These are phyloP conservation scores for Vigna nakashimae DNA, from an alignment of 306 rosid genomes.

Conservation along the genomic window DNA sequence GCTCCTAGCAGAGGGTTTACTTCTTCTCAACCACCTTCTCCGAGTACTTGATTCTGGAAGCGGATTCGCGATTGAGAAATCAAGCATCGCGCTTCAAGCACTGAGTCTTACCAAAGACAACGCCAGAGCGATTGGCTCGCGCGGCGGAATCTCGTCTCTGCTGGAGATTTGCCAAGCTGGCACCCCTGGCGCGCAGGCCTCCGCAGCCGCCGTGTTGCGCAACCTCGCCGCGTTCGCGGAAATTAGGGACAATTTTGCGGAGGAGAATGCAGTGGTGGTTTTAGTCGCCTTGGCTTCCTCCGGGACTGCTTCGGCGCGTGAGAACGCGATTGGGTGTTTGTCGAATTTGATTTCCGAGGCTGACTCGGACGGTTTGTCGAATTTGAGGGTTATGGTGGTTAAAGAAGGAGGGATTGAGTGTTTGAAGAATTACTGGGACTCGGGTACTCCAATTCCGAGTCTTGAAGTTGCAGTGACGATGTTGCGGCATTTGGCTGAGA, in stretches of 20 bases:
- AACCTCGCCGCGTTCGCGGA: slow-evolving; percentile 69
- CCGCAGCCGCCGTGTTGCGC: slow-evolving; percentile 80
- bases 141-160: slow-evolving; percentile 91
- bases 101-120: slow-evolving; percentile 74
- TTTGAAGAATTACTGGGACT: slow-evolving; percentile 86
- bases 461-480: slow-evolving; percentile 78
- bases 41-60: slow-evolving; percentile 85
- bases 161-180: slow-evolving; percentile 89
- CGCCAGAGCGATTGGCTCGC: slow-evolving; percentile 81
- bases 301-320: slow-evolving; percentile 75
- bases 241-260: slow-evolving; percentile 68
- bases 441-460: slow-evolving; percentile 52
- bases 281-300: slow-evolving; percentile 71
- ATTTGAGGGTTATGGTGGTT: slow-evolving; percentile 52
- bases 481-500: slow-evolving; percentile 65
- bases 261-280: slow-evolving; percentile 74
- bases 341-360: slow-evolving; percentile 68
- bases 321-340: slow-evolving; percentile 81
- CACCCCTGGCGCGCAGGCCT: slow-evolving; percentile 87
- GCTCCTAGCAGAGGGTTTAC: slow-evolving; percentile 75
- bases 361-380: slow-evolving; percentile 45
- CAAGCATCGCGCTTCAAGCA: slow-evolving; percentile 75
- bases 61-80: slow-evolving; percentile 74
- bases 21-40: slow-evolving; percentile 73
- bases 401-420: slow-evolving; percentile 81